Evolutionary conservation across 805 yeast genomes (phyloP), one percentile per base, ranked within the genome.

Genomic region (Kockiozyma suomiensis): DNA sequence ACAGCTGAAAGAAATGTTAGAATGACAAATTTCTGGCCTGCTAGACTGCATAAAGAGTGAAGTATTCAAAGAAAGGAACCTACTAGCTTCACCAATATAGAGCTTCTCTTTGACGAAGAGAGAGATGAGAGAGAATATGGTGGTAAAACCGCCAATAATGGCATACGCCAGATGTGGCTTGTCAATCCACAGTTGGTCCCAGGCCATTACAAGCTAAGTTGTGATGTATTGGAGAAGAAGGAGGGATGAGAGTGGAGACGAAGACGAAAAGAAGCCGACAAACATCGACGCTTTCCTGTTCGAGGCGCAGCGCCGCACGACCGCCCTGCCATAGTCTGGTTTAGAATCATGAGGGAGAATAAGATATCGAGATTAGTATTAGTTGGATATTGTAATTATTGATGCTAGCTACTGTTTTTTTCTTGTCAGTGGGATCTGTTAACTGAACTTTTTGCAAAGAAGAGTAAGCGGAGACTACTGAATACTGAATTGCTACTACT

Each of bases 131-230:
- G 96, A 88, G 74, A 91, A 92, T 28, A 88, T 74, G 5, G 93
- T 81, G 54, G 91, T 83, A 70, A 91, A 90, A 12, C 88, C 84
- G 46, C 97, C 97, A 10, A 90, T 82, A 64, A 91, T 82, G 12
- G 96, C 97, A 72, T 92, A 91, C 0, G 96, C 92, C 5, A 88
- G 80, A 72, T 91, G 97, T 1, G 97, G 85, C 60, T 82, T 79
- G 51, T 86, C 84, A 38, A 79, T 60, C 74, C 75, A 72, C 56
- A 72, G 65, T 66, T 72, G 74, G 48, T 62, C 67, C 74, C 74
- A 72, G 26, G 71, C 73, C 74, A 72, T 72, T 21, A 4, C 33
- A 30, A 30, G 10, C 10, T 10, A 30, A 10, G 33, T 28, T 4
- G 42, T 3, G 49, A 15, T 13, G 15, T 10, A 23, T 23, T n/a